Evolutionary conservation across 1,139 yeast genomes (phyloP).

Genomic region (Yamadazyma friedrichii): DNA sequence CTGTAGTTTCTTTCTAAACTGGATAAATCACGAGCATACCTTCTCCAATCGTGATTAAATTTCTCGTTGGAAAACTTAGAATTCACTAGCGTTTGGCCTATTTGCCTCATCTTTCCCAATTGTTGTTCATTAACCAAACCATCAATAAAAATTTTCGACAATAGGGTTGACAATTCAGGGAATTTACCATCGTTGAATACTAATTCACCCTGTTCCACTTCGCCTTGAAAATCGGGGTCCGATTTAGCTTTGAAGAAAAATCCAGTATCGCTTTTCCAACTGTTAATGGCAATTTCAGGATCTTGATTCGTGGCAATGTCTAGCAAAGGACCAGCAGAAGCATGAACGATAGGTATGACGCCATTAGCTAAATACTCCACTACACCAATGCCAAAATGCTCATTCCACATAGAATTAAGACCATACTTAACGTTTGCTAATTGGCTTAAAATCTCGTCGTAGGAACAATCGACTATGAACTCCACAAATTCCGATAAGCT

Average conservation of each 20-base stretch:
- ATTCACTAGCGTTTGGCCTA: constrained; percentile 51
- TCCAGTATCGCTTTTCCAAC: constrained; percentile 55
- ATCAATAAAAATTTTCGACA: constrained; percentile 38
- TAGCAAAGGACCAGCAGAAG: constrained; percentile 85
- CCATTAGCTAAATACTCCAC: constrained; percentile 93
- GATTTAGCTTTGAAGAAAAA: constrained; percentile 63
- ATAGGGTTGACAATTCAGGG: constrained; percentile 39
- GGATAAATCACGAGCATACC: constrained; percentile 37
- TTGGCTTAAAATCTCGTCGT: constrained; percentile 55
- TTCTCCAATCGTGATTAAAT: constrained; percentile 62
- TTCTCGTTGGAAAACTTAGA: constrained; percentile 67
- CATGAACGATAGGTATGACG: constrained; percentile 84
- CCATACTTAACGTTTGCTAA: constrained; percentile 71
- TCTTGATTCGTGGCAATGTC: constrained; percentile 62
- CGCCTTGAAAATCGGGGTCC: constrained; percentile 60
- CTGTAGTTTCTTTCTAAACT: constrained; percentile 40
- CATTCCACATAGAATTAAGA: constrained; percentile 98
- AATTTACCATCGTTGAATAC: constrained; percentile 18
- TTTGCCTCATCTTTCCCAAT: constrained; percentile 44
- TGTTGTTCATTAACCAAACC: constrained; percentile 33
- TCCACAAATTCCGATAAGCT: constrained; percentile 52
- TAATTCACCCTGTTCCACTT: constrained; percentile 11
- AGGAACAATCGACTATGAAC: constrained; percentile 76
- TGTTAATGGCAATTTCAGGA: constrained; percentile 8
- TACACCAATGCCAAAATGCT: constrained; percentile 97